These are phyloP conservation scores for Heterobasidion irregulare DNA, from an alignment of 1,284 basidiomycete species.

Conservation along the genomic window DNA sequence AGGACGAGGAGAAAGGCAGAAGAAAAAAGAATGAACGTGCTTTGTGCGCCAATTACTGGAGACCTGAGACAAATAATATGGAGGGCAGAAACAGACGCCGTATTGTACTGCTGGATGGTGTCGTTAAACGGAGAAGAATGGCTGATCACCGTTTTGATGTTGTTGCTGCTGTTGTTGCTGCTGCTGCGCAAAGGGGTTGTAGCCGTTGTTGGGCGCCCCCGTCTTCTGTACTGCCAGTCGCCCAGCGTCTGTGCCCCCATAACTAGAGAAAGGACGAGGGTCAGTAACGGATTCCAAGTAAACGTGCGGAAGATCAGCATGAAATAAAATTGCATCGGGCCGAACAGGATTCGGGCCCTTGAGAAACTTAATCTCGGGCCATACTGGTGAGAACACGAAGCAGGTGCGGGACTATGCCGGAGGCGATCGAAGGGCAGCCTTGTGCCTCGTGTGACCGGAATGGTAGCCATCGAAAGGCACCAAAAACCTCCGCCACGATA, in stretches of 20 bases:
- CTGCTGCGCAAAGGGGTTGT: conserved; percentile 70
- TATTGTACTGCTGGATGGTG: neutral
- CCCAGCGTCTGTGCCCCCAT: conserved; percentile 59
- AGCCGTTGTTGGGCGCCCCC: conserved; percentile 30
- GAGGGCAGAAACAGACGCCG: no score
- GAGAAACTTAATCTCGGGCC: neutral
- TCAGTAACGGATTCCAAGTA: no score
- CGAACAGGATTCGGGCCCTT: no score
- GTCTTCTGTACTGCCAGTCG: conserved; percentile 52
- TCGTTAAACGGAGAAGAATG: conserved; percentile 72
- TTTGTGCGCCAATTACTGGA: no score
- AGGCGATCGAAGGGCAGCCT: neutral
- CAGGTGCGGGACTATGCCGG: conserved; percentile 3
- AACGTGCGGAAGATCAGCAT: no score
- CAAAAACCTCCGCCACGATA: no score
- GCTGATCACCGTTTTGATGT: conserved; percentile 55
- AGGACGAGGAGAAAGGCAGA: no score
- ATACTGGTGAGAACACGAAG: neutral
- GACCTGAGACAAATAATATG: no score
- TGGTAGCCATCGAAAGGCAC: no score
- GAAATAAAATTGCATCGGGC: no score
- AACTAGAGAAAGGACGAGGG: conserved; percentile 29
- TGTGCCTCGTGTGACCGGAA: no score
- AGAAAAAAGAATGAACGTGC: no score
- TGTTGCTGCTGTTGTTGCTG: conserved; percentile 44